Conservation (phyloP, 2,329 filamentous ascomycete species). For the Thielaviopsis ethacetica region DNA sequence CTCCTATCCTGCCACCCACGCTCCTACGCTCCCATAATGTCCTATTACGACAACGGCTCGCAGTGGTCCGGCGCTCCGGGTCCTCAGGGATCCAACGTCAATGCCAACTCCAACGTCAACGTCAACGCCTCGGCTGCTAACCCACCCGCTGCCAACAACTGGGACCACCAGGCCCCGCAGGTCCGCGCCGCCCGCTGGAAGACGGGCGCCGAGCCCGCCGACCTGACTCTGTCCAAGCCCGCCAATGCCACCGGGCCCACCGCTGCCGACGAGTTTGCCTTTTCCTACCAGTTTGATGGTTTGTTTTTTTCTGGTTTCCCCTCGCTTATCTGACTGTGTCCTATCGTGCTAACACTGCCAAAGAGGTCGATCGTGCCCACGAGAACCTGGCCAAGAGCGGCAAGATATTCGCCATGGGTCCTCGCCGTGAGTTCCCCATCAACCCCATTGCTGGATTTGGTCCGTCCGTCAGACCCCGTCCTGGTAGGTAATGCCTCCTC, state of each 20-base stretch:
- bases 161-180: conserved; percentile 30
- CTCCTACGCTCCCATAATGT: conserved; percentile 3
- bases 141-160: conserved; percentile 20
- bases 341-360: background rate
- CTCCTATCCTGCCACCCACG: background rate
- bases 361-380: conserved; percentile 89
- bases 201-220: background rate
- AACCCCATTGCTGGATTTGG: conserved; percentile 31
- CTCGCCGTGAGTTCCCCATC: conserved; percentile 64
- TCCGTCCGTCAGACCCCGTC: conserved; percentile 16
- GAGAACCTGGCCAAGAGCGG: conserved; percentile 95
- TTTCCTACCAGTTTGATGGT: conserved; percentile 82
- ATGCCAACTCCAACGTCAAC: background rate
- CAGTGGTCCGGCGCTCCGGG: conserved; percentile 9
- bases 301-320: conserved; percentile 25
- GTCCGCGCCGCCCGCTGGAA: conserved; percentile 20
- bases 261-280: conserved; percentile 63
- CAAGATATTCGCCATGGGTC: conserved; percentile 63
- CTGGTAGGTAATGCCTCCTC: conserved; percentile 16
- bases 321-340: no score
- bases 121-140: background rate
- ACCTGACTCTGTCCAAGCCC: conserved; percentile 8
- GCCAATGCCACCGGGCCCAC: conserved; percentile 60
- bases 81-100: conserved; percentile 6
- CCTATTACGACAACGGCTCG: conserved; percentile 11